A percentile compares a stretch with the other conserved stretches of the same genome.
phyloP scores from a whole-genome alignment of 1,284 basidiomycete species.

The Lignosus rhinocerotis region DNA sequence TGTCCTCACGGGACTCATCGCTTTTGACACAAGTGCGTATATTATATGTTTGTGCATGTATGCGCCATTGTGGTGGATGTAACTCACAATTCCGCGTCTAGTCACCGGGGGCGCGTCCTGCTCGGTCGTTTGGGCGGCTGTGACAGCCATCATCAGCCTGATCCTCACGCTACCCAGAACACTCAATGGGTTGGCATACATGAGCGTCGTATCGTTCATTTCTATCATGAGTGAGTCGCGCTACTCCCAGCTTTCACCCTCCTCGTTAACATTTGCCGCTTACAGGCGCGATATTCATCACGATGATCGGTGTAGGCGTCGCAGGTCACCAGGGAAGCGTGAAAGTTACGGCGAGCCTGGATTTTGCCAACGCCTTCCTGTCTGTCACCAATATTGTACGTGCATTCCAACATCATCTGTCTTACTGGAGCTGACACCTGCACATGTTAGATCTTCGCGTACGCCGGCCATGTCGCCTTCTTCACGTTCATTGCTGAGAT shows the following conservation, averaged over 20 bases:
- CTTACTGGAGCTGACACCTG: not conserved
- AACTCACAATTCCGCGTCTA: slow-evolving; percentile 1
- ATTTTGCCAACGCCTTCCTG: slow-evolving; percentile 50
- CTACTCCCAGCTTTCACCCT: slow-evolving; percentile 25
- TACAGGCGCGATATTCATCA: slow-evolving; percentile 41
- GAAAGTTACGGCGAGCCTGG: slow-evolving; percentile 39
- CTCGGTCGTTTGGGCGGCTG: slow-evolving; percentile 33
- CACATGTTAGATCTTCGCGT: slow-evolving; percentile 48
- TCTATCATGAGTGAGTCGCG: slow-evolving; percentile 43
- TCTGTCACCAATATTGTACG: slow-evolving; percentile 55
- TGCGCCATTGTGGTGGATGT: not conserved
- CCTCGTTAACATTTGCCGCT: not conserved
- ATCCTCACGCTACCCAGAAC: slow-evolving; percentile 34
- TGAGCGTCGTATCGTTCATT: slow-evolving; percentile 35
- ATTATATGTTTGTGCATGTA: slow-evolving; percentile 3
- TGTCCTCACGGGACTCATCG: slow-evolving; percentile 35
- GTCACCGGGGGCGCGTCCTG: slow-evolving; percentile 35
- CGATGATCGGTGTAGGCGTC: slow-evolving; percentile 54
- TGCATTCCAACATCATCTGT: not conserved
- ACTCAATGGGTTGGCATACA: slow-evolving; percentile 32
- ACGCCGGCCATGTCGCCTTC: slow-evolving; percentile 48
- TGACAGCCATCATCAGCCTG: slow-evolving; percentile 33
- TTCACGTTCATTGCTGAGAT: slow-evolving; percentile 61
- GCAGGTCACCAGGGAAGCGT: slow-evolving; percentile 44
- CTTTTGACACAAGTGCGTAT: slow-evolving; percentile 37